Evolutionary conservation across 805 yeast species (phyloP), one percentile per base, ranked within the genome.

Genomic region (Ogataea trehalophila): DNA sequence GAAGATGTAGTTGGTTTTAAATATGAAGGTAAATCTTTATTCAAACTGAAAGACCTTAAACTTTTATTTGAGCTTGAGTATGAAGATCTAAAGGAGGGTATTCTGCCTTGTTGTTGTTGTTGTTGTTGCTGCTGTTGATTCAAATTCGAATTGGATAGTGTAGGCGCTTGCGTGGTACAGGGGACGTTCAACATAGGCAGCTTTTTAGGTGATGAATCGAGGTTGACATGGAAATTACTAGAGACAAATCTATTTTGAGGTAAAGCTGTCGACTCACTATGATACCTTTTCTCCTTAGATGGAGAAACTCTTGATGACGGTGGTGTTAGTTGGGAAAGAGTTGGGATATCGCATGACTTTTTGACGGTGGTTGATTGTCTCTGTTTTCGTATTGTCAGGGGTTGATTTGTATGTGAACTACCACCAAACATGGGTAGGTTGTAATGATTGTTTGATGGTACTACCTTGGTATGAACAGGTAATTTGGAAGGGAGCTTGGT

Each of bases 1-100:
- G 60, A 58, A 7, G 62, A 47, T 11, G 37, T 36, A 0, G 62
- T 58, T 5, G 62, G 62, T 35, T 54, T 48, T 18, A 57, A 37
- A 35, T 58, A 58, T 18, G 60, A 54, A 2, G 58, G 60, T 13
- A 23, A 36, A 33, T 41, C 50, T 38, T 22, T 50, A 44, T 47
- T 38, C 18, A 35, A 41, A 14, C 42, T 50, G 9, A 39, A 20
- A 6, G 38, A 18, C 7, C 48, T 33, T 17, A 41, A 16, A 6
- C 45, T 11, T n/a, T 20, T 44, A 18, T 35, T 42, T 1, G 50
- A 18, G 7, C 31, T 42, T 1, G 50, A 18, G 7, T 35, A 23
- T 8, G 37, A 22, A 6, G 49, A 44, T 11, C 34, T 16, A 14
- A 46, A 49, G 7, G 44, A 35, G 11, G 48, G 46, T 11, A 49